Evolutionary conservation across 495 filamentous ascomycete genomes (phyloP).

Genomic region (Lasiosphaeria miniovina): DNA sequence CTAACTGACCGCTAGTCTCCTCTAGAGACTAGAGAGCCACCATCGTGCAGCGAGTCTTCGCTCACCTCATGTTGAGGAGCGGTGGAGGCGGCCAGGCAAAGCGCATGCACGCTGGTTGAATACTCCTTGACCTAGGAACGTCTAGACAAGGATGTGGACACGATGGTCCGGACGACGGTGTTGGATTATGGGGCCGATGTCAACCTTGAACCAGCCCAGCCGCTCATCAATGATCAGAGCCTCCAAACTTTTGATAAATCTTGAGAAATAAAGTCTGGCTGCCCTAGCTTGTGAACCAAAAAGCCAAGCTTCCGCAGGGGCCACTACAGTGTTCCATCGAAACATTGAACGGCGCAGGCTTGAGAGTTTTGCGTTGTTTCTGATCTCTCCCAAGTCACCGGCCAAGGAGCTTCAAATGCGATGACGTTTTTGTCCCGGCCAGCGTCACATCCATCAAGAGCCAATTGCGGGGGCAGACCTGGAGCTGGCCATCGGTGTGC

Average conservation of each 20-base stretch:
- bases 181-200: too few species aligned
- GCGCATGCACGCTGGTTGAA: not conserved
- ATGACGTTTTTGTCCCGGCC: slow-evolving; percentile 13
- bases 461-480: not conserved
- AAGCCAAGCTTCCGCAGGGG: not conserved
- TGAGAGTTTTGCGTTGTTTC: slow-evolving; percentile 2
- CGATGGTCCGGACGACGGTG: too few species aligned
- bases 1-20: not conserved
- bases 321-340: not conserved
- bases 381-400: not conserved
- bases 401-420: not conserved
- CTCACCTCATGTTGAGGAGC: not conserved
- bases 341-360: not conserved
- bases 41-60: not conserved
- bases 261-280: not conserved
- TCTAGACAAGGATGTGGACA: too few species aligned
- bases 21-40: not conserved
- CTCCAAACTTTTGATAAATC: not conserved
- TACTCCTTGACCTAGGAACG: not conserved
- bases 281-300: not conserved
- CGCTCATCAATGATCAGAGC: too few species aligned
- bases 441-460: slow-evolving; percentile 5
- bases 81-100: not conserved
- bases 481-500: not conserved
- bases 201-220: too few species aligned